Conservation (phyloP, 2,329 filamentous ascomycete genomes). For the Alternaria arborescens region DNA sequence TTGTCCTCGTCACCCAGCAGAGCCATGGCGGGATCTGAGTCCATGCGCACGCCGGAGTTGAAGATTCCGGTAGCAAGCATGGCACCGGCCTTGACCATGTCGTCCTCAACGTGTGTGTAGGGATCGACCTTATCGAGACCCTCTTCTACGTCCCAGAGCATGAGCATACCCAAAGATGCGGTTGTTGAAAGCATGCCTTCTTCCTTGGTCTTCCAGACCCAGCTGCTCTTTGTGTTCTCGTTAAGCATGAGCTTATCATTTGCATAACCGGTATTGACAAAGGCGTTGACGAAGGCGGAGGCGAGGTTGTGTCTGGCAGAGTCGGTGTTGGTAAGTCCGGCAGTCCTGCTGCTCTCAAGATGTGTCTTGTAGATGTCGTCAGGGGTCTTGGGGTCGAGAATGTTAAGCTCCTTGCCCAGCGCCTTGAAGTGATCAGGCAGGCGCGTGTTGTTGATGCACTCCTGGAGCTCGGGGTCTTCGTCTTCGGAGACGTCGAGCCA, state of each 20-base stretch:
- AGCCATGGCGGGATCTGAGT: conserved; percentile 89
- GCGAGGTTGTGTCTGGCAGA: conserved; percentile 96
- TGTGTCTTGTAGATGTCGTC: conserved; percentile 99
- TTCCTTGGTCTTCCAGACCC: conserved; percentile 99
- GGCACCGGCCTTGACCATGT: conserved; percentile 88
- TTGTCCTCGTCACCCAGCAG: conserved; percentile 83
- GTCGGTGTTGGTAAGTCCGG: conserved; percentile 92
- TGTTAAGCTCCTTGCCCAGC: conserved; percentile 93
- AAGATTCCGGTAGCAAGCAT: conserved; percentile 94
- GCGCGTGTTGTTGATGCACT: conserved; percentile 87
- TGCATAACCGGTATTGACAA: conserved; percentile 94
- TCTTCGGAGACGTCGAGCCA: conserved; percentile 76
- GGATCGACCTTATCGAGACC: conserved; percentile 94
- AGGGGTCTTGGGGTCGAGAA: conserved; percentile 93
- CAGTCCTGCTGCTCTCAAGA: conserved; percentile 91
- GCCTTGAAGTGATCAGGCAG: conserved; percentile 93
- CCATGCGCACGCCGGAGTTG: conserved; percentile 88
- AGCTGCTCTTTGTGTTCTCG: conserved; percentile 81
- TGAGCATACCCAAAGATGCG: conserved; percentile 88
- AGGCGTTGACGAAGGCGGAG: conserved; percentile 94
- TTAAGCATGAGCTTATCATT: conserved; percentile 98
- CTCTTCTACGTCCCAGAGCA: conserved; percentile 92
- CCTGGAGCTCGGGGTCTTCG: conserved; percentile 77
- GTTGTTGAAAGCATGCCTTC: conserved; percentile 97
- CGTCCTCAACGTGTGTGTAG: conserved; percentile 85